Evolutionary conservation across 2,329 filamentous ascomycete species (phyloP), one percentile per base, ranked within the genome.

Genomic region (Talaromyces pinophilus): DNA sequence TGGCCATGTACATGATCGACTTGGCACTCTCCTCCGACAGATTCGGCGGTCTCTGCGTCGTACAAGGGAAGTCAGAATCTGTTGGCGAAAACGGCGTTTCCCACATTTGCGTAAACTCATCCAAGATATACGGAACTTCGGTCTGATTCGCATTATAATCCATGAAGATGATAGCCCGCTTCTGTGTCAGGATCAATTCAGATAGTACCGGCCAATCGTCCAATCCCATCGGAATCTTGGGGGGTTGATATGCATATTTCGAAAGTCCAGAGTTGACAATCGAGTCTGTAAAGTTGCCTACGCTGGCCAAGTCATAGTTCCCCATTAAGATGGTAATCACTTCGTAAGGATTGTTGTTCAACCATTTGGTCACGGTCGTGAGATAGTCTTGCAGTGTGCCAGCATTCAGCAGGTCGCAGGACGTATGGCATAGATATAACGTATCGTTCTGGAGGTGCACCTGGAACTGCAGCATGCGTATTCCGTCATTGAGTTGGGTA

Each of bases 81-180:
- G 84, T 86, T 0, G 87, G 92, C 63, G 92, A 91, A 75, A 96
- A 97, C 0, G 92, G 91, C 0, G 93, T 94, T 80, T 97, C 92
- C 91, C 92, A 97, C 80, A 96, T 86, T 74, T 96, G 91, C 5
- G 86, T 86, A 81, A 97, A 97, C 78, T 97, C 85, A 76, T 96
- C 92, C 48, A 97, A 83, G 50, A 97, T 85, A 87, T 92, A 97
- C 0, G 93, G 92, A 19, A 92, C 89, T 22, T 84, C 83, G 0
- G 83, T 86, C 78, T 96, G 91, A 76, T 97, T 88, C 70, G 92
- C 91, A 70, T 89, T 83, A 81, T 96, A 96, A 80, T 96, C 92
- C 80, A 96, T 85, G 79, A 95, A 92, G 77, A 95, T 85, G 69
- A 96, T 84, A 1, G 91, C 89, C 11, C 92, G 86, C 78, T 92